Percentiles rank a stretch among this genome's conserved stretches.
Conservation (phyloP, 1,284 basidiomycete species). For the Ganoderma meredithae region DNA sequence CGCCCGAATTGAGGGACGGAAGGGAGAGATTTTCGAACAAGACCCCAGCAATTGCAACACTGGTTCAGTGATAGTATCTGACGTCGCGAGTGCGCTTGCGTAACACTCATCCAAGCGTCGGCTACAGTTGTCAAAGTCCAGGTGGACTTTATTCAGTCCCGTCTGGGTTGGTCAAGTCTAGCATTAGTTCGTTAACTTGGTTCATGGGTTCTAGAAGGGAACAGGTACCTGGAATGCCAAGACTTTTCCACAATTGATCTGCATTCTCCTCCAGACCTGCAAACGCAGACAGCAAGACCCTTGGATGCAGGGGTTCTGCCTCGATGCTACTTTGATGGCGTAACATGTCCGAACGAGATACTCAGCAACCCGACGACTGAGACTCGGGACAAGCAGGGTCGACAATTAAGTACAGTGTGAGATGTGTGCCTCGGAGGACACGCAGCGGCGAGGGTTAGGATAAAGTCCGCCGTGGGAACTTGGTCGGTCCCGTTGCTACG, state of each 20-base stretch:
- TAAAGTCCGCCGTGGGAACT: not conserved
- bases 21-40: too few relatives aligned
- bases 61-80: not conserved
- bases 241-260: not conserved
- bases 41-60: too few relatives aligned
- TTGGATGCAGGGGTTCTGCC: not conserved
- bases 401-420: not conserved
- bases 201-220: not conserved
- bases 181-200: not conserved
- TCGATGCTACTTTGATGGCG: not conserved
- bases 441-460: not conserved
- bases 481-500: not conserved
- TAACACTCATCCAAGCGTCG: slow-evolving; percentile 1
- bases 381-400: not conserved
- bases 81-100: not conserved
- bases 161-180: not conserved
- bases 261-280: not conserved
- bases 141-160: not conserved
- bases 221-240: not conserved
- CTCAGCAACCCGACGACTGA: not conserved
- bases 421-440: not conserved
- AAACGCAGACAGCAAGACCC: not conserved
- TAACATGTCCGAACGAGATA: not conserved
- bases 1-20: too few relatives aligned
- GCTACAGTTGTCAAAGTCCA: not conserved